These are phyloP conservation scores for Botrytis pseudocinerea DNA, from an alignment of 2,329 filamentous ascomycete species.

Conservation along the genomic window DNA sequence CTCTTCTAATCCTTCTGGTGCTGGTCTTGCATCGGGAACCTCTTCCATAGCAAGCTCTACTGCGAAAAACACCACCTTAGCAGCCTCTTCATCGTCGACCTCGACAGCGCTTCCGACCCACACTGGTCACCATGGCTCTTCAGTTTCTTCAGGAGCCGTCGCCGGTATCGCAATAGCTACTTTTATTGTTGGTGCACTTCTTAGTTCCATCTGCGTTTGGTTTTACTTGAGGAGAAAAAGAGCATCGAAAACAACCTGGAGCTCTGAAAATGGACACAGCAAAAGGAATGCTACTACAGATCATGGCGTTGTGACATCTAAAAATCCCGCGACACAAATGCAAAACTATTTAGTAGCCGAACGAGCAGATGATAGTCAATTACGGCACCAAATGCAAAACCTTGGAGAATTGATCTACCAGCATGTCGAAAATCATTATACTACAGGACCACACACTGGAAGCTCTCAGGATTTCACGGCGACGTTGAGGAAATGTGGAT, in stretches of 20 bases:
- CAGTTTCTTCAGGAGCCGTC: slow-evolving; percentile 31
- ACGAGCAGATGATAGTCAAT: slow-evolving; percentile 42
- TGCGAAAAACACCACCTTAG: neutral
- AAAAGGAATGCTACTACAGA: neutral
- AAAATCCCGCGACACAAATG: neutral
- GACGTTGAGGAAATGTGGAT: neutral
- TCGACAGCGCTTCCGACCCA: neutral
- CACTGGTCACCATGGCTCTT: neutral
- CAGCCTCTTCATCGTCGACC: neutral
- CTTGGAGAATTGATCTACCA: slow-evolving; percentile 43
- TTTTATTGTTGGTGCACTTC: slow-evolving; percentile 38
- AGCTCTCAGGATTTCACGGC: neutral
- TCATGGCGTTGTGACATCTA: neutral
- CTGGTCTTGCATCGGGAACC: too few relatives aligned
- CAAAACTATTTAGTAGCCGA: slow-evolving; percentile 43
- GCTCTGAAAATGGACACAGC: neutral
- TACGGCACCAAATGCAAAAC: slow-evolving; percentile 41
- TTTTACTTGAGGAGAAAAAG: neutral
- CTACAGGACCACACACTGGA: slow-evolving; percentile 25
- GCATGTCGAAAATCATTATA: slow-evolving; percentile 47
- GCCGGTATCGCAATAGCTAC: slow-evolving; percentile 44
- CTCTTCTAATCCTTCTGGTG: too few relatives aligned
- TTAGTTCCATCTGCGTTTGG: neutral
- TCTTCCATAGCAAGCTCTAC: neutral
- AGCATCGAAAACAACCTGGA: neutral